These are phyloP conservation scores for Syzygium aromaticum DNA, from an alignment of 345 rosid species.

Conservation along the genomic window DNA sequence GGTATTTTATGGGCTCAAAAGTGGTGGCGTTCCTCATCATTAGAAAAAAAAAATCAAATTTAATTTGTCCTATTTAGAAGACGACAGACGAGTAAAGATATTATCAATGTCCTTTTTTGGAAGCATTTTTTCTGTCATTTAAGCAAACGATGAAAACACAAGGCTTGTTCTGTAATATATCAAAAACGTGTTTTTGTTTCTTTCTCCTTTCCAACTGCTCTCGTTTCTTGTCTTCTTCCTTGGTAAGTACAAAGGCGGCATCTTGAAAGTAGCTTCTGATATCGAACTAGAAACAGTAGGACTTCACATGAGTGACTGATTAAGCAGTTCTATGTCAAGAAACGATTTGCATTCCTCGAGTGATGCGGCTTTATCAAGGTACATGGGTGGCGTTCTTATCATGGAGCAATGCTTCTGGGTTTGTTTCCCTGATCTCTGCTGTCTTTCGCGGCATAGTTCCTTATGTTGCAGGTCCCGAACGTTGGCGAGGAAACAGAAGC, in stretches of 20 bases:
- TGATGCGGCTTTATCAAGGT: background rate
- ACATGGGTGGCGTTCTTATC: background rate
- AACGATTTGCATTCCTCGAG: background rate
- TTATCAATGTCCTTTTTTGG: background rate
- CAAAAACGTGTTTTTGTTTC: too few relatives aligned
- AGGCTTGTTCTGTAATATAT: too few relatives aligned
- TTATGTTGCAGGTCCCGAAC: background rate
- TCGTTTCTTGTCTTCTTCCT: too few relatives aligned
- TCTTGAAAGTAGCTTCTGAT: background rate
- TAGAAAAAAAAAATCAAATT: background rate
- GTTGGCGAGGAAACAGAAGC: background rate
- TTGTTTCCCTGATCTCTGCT: background rate
- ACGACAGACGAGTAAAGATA: background rate
- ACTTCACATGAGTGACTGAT: background rate
- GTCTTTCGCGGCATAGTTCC: background rate
- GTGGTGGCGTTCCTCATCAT: background rate
- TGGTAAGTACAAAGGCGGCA: too few relatives aligned
- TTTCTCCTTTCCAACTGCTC: too few relatives aligned
- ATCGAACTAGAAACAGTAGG: background rate
- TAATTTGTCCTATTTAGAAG: background rate
- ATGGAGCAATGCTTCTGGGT: background rate
- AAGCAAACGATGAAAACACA: too few relatives aligned
- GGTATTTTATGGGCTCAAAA: background rate
- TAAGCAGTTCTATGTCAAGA: background rate
- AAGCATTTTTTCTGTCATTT: background rate